phyloP scores from a whole-genome alignment of 2,329 filamentous ascomycete genomes.

The Colletotrichum zoysiae region DNA sequence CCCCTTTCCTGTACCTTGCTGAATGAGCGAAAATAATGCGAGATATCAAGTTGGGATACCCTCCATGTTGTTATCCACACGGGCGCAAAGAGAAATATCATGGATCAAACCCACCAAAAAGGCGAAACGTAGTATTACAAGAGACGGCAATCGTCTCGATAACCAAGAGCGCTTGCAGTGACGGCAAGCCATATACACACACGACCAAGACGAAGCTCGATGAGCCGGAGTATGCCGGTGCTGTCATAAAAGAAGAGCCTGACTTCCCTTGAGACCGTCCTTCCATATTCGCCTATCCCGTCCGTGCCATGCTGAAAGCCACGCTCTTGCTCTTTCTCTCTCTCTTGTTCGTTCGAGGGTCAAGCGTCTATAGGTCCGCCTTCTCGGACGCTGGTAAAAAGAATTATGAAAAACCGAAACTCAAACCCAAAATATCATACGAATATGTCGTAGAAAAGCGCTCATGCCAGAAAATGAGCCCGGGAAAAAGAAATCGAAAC shows the following conservation, averaged over 20 bases:
- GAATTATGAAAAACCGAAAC: constrained; percentile 15
- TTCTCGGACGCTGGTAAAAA: constrained; percentile 12
- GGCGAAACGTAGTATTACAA: constrained; percentile 37
- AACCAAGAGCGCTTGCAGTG: constrained; percentile 26
- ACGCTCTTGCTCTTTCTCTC: constrained; percentile 17
- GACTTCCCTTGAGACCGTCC: constrained; percentile 30
- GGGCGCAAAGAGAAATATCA: background rate
- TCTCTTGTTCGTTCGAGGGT: background rate
- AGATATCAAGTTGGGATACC: background rate
- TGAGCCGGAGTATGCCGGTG: constrained; percentile 11
- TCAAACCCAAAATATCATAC: constrained; percentile 23
- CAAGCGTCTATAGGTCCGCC: constrained; percentile 34
- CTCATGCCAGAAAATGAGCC: constrained; percentile 29
- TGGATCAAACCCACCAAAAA: background rate
- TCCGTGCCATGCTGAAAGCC: constrained; percentile 26
- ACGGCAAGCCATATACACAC: constrained; percentile 13
- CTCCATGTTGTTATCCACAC: background rate
- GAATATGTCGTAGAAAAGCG: constrained; percentile 7
- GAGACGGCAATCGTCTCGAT: constrained; percentile 22
- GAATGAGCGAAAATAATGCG: background rate
- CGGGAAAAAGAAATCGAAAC: constrained; percentile 1
- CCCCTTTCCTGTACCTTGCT: background rate
- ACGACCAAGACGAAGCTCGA: constrained; percentile 8
- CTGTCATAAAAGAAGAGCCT: constrained; percentile 21
- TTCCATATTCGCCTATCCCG: constrained; percentile 15